A percentile compares a stretch with the other conserved stretches of the same genome.
These are phyloP conservation scores for Chytriomyces sp. DNA, from an alignment of 192 early-diverging fungal genomes.

Conservation along the genomic window DNA sequence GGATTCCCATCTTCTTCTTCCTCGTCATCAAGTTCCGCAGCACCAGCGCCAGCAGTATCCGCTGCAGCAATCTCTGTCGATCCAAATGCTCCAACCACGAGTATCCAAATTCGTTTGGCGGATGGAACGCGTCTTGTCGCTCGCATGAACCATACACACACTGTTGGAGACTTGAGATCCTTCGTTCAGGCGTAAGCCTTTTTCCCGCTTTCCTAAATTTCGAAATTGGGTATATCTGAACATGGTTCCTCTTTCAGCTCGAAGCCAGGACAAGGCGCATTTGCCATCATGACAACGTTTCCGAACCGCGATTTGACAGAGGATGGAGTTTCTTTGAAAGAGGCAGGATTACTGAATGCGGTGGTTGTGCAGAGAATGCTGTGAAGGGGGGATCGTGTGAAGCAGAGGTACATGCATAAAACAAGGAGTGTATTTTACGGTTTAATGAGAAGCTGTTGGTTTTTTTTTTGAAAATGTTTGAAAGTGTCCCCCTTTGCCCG, in stretches of 20 bases:
- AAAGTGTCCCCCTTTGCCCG: too few species aligned
- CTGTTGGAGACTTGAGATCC: slow-evolving; percentile 79
- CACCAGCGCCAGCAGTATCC: slow-evolving; percentile 33
- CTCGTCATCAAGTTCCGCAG: slow-evolving; percentile 1
- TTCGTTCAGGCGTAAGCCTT: slow-evolving; percentile 74
- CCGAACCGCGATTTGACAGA: slow-evolving; percentile 82
- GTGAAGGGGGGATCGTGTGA: not conserved
- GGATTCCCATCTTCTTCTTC: slow-evolving; percentile 29
- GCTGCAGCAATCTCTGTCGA: slow-evolving; percentile 65
- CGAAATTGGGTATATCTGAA: too few species aligned
- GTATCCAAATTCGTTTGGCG: slow-evolving; percentile 86
- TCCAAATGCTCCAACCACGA: slow-evolving; percentile 76
- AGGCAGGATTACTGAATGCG: slow-evolving; percentile 85
- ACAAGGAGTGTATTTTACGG: too few species aligned
- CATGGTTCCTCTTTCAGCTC: slow-evolving; percentile 41
- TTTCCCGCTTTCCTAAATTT: too few species aligned
- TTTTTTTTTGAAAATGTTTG: too few species aligned
- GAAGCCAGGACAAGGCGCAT: slow-evolving; percentile 66
- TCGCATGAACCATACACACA: slow-evolving; percentile 90
- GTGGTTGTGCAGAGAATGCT: slow-evolving; percentile 72
- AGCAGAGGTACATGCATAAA: too few species aligned
- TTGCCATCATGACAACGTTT: slow-evolving; percentile 83
- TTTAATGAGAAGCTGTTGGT: too few species aligned
- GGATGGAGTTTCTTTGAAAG: slow-evolving; percentile 71
- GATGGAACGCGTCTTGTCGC: slow-evolving; percentile 88